Conservation (phyloP, 768 basidiomycete genomes). For the Boletus insuetus region DNA sequence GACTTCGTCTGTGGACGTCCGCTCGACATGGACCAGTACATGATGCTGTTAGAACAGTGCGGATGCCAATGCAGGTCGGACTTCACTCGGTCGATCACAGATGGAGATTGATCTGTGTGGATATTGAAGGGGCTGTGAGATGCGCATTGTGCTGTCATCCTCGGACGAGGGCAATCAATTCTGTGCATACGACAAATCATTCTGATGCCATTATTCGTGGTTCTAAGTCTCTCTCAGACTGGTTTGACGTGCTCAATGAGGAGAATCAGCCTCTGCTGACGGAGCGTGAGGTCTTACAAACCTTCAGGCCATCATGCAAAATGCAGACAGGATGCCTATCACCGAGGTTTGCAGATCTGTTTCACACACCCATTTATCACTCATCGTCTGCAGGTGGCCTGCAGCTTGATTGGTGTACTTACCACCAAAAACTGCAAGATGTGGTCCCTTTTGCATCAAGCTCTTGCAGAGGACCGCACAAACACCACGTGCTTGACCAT, state of each 20-base stretch:
- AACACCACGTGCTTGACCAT: slow-evolving; percentile 82
- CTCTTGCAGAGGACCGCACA: slow-evolving; percentile 64
- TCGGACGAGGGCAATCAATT: slow-evolving; percentile 92
- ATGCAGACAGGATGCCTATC: slow-evolving; percentile 82
- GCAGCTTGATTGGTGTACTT: too few relatives aligned
- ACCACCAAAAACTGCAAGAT: slow-evolving; percentile 93
- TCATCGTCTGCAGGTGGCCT: slow-evolving; percentile 54
- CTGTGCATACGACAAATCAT: slow-evolving; percentile 50
- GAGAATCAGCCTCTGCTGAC: slow-evolving; percentile 79
- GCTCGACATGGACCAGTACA: slow-evolving; percentile 95
- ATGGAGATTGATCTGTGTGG: background rate
- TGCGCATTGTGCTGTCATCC: slow-evolving; percentile 81
- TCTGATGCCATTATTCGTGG: too few relatives aligned
- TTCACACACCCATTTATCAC: too few relatives aligned
- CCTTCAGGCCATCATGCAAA: slow-evolving; percentile 82
- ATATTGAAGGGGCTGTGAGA: slow-evolving; percentile 74
- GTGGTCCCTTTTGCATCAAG: slow-evolving; percentile 76
- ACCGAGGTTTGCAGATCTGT: slow-evolving; percentile 42
- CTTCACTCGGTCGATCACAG: background rate
- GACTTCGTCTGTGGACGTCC: slow-evolving; percentile 75
- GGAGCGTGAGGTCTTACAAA: slow-evolving; percentile 89
- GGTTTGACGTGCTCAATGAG: slow-evolving; percentile 91
- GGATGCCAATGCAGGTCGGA: slow-evolving; percentile 92
- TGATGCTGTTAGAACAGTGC: slow-evolving; percentile 84
- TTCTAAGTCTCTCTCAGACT: slow-evolving; percentile 50